Conservation (phyloP, 495 filamentous ascomycete genomes). For the Beverwykella pulmonaria region DNA sequence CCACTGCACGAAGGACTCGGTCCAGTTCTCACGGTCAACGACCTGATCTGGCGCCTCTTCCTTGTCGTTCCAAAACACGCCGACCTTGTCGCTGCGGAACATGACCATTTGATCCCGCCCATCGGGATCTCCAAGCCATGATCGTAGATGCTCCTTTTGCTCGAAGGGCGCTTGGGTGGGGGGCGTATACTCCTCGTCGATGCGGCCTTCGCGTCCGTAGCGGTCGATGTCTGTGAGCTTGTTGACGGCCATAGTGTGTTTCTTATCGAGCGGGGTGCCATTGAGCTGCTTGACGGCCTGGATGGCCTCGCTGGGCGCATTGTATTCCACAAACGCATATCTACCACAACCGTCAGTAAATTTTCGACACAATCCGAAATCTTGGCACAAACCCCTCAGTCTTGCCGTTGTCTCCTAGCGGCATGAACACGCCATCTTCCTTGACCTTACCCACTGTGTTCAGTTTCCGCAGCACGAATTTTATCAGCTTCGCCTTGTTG, state of each 20-base stretch:
- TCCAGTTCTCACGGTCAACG: conserved; percentile 92
- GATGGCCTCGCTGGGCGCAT: conserved; percentile 85
- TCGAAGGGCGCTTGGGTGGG: conserved; percentile 77
- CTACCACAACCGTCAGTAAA: conserved; percentile 15
- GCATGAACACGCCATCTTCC: conserved; percentile 92
- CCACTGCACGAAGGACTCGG: conserved; percentile 96
- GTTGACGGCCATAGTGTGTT: conserved; percentile 91
- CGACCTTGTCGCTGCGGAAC: conserved; percentile 85
- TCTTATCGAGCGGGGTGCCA: conserved; percentile 84
- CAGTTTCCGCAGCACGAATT: conserved; percentile 91
- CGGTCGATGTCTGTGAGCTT: conserved; percentile 97
- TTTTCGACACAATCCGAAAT: neutral
- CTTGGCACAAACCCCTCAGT: conserved; percentile 70
- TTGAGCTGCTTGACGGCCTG: conserved; percentile 86
- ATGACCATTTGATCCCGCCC: conserved; percentile 93
- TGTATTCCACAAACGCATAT: conserved; percentile 88
- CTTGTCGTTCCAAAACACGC: conserved; percentile 98
- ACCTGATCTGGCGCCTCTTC: conserved; percentile 83
- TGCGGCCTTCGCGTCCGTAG: conserved; percentile 88
- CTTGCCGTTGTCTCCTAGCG: conserved; percentile 76
- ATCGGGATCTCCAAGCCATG: conserved; percentile 82
- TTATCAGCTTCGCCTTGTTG: conserved; percentile 84
- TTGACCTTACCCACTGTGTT: conserved; percentile 77
- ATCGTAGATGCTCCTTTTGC: conserved; percentile 92
- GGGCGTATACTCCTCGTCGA: conserved; percentile 84